Conservation (phyloP, 352 stramenopile species). For the Phytophthora brassicae region DNA sequence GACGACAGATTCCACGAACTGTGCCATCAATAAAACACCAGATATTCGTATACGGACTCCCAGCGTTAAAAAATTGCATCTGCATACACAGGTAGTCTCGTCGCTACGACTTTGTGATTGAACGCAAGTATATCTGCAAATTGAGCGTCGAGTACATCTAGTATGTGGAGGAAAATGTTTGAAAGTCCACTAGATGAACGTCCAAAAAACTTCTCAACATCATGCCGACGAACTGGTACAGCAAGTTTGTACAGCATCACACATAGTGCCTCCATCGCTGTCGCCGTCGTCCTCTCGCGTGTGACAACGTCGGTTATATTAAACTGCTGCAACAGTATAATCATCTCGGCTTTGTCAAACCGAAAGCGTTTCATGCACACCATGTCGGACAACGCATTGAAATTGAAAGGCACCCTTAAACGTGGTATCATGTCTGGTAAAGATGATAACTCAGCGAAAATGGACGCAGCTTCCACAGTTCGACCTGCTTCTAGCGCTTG, state of each 20-base stretch:
- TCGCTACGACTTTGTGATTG: neutral
- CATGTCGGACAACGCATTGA: neutral
- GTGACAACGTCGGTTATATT: neutral
- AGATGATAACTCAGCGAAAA: neutral
- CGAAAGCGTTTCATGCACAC: neutral
- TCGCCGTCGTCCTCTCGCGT: neutral
- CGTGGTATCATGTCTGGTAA: neutral
- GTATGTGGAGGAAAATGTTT: conserved; percentile 5
- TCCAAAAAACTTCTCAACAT: neutral
- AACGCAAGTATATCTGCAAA: neutral
- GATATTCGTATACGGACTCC: neutral
- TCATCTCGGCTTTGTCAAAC: conserved; percentile 8
- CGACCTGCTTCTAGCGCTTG: neutral
- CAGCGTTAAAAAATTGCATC: neutral
- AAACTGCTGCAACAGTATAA: neutral
- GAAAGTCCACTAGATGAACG: neutral
- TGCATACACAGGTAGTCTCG: neutral
- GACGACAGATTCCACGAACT: conserved; percentile 3
- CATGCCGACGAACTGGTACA: neutral
- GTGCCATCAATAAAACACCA: conserved; percentile 12
- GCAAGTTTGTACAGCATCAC: neutral
- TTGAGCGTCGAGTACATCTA: neutral
- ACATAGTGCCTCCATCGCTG: neutral
- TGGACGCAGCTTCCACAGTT: neutral
- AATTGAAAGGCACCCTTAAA: conserved; percentile 1